Base-by-base conservation (phyloP, 768 basidiomycete genomes). In the Mycena galericulata region DNA sequence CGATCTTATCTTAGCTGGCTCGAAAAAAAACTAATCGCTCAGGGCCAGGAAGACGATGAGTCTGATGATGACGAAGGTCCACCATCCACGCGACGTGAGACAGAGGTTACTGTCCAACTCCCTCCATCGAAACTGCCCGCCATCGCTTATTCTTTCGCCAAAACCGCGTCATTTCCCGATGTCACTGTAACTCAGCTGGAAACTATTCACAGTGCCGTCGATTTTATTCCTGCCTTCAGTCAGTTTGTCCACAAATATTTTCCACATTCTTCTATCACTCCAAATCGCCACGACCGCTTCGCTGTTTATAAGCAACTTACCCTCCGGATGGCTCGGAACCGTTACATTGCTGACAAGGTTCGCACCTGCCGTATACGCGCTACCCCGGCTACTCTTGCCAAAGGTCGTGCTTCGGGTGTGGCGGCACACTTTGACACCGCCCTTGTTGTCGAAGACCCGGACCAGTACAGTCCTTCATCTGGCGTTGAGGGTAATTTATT, bases 351-450 rank as follows among this genome's bases (percentile, higher is more conserved):
- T 15, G 26, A 36, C 18, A 55, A 32, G 24, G 26, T n/a, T 15
- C 47, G 41, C 17, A 49, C 22, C 1, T 22, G 50, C 18, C 45
- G 53, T 14, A 38, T 67, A 8, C 54, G 47, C 24, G 67, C 62
- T 0, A 46, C 49, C 12, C 64, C 66, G 3, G 53, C 55, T 9
- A 45, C 17, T 22, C 59, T n/a, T 7, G 32, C 26, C 30, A 47
- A n/a, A 36, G 17, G 46, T 24, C 59, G 32, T 12, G 17, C 30
- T 22, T 7, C 20, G 1, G 58, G 45, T 24, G 18, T 30, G 11
- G 40, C 58, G 2, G 62, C 67, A 10, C 55, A 62, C 30, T 72
- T 72, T 46, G 64, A 69, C 32, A 66, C 68, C 1, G 68, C 60
- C 1, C 59, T 72, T 7, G 26, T 65, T 18, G 26, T 68, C 11